A percentile compares a stretch with the other conserved stretches of the same genome.
Conservation (phyloP, 1,284 basidiomycete genomes). For the Vanrija sp. region DNA sequence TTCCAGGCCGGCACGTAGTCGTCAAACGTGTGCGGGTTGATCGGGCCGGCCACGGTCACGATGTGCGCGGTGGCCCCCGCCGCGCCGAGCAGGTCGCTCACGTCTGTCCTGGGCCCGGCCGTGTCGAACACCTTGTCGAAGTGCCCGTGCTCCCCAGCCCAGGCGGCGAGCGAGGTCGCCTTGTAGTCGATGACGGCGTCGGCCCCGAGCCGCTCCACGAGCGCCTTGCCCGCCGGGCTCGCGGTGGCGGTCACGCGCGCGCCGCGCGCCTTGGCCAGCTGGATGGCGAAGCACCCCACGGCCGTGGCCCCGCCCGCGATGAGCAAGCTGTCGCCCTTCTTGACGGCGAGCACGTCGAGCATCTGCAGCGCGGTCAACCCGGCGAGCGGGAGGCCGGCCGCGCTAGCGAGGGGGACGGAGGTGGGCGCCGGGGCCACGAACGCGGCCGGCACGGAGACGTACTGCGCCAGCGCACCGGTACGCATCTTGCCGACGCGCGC, state of each 20-base stretch:
- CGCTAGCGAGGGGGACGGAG: constrained; percentile 8
- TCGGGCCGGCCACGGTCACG: constrained; percentile 12
- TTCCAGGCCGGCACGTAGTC: constrained; percentile 3
- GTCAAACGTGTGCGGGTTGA: constrained; percentile 7
- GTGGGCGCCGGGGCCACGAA: constrained; percentile 15
- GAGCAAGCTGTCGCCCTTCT: constrained; percentile 32
- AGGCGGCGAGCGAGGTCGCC: constrained; percentile 5
- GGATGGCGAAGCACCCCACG: constrained; percentile 52
- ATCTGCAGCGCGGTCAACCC: constrained; percentile 18
- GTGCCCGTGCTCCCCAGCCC: not conserved
- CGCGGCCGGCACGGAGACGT: constrained; percentile 25
- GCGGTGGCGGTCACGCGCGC: constrained; percentile 51
- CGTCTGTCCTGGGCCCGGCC: constrained; percentile 8
- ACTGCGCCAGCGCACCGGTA: constrained; percentile 48
- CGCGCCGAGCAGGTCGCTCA: constrained; percentile 3
- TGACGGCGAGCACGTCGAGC: constrained; percentile 17
- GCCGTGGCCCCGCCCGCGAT: constrained; percentile 52
- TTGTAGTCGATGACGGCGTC: constrained; percentile 47
- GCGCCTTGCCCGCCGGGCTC: constrained; percentile 48
- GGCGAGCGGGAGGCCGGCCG: constrained; percentile 20
- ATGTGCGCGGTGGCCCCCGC: constrained; percentile 7
- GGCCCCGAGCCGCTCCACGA: constrained; percentile 51
- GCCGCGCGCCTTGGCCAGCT: constrained; percentile 51
- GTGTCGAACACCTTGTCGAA: constrained; percentile 22
- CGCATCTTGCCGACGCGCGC: constrained; percentile 49